Evolutionary conservation across 768 basidiomycete genomes (phyloP).

Genomic region (Amanita thiersii): DNA sequence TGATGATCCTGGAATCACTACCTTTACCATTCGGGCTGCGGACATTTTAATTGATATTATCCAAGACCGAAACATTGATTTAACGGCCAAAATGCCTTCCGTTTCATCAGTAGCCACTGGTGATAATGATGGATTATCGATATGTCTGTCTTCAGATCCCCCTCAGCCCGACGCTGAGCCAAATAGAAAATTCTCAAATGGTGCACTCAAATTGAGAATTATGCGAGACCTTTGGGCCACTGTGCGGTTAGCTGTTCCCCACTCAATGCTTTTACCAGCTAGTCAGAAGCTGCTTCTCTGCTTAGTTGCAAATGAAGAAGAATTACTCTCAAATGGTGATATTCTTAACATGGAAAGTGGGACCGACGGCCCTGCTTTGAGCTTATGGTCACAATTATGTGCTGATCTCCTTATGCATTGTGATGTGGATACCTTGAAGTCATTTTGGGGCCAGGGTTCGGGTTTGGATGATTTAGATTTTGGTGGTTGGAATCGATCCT

Average conservation of each 20-base stretch:
- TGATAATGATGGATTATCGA: neutral
- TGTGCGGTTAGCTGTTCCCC: slow-evolving; percentile 34
- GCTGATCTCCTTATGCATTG: slow-evolving; percentile 44
- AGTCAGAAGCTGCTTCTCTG: slow-evolving; percentile 38
- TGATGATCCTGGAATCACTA: slow-evolving; percentile 27
- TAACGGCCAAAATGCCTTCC: slow-evolving; percentile 20
- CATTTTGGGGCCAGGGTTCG: slow-evolving; percentile 44
- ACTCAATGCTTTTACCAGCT: slow-evolving; percentile 29
- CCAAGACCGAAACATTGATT: slow-evolving; percentile 35
- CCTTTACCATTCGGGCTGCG: slow-evolving; percentile 32
- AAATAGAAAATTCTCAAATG: slow-evolving; percentile 14
- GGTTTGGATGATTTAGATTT: slow-evolving; percentile 10
- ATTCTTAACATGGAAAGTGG: neutral
- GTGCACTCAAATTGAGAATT: slow-evolving; percentile 49
- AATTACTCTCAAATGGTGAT: slow-evolving; percentile 34
- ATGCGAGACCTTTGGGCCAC: slow-evolving; percentile 51
- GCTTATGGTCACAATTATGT: slow-evolving; percentile 54
- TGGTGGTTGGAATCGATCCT: slow-evolving; percentile 30
- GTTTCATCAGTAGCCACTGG: slow-evolving; percentile 12
- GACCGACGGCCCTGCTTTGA: slow-evolving; percentile 25
- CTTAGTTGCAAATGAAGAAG: slow-evolving; percentile 40
- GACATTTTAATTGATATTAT: slow-evolving; percentile 42
- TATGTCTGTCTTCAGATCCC: slow-evolving; percentile 17
- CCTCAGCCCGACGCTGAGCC: slow-evolving; percentile 11
- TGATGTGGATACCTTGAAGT: slow-evolving; percentile 35